Evolutionary conservation across 2,329 filamentous ascomycete species (phyloP).

Genomic region (Ambrosiella xylebori): DNA sequence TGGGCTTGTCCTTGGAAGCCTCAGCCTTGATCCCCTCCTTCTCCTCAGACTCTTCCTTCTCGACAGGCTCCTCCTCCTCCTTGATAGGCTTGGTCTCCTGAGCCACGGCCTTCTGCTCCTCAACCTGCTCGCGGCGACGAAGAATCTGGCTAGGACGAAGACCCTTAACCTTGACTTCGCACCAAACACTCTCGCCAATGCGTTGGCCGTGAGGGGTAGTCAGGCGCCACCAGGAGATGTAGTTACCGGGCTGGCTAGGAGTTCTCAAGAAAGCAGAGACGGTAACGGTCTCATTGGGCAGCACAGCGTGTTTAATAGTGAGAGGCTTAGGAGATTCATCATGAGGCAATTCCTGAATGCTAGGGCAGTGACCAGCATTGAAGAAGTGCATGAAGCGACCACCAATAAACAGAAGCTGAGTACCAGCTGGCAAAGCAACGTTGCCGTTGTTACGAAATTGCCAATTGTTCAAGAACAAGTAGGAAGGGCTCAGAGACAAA

Average conservation of each 20-base stretch:
- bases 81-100: constrained; percentile 15
- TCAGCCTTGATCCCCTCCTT: constrained; percentile 25
- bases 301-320: constrained; percentile 48
- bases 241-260: constrained; percentile 47
- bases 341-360: constrained; percentile 23
- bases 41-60: neutral
- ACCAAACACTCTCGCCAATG: constrained; percentile 92
- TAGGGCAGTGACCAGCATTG: neutral
- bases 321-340: constrained; percentile 23
- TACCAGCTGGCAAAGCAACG: constrained; percentile 69
- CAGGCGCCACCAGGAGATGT: constrained; percentile 84
- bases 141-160: constrained; percentile 16
- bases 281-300: constrained; percentile 54
- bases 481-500: constrained; percentile 38
- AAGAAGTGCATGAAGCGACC: constrained; percentile 85
- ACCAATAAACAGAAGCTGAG: constrained; percentile 77
- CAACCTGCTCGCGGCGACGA: neutral
- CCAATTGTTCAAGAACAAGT: constrained; percentile 80
- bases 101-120: constrained; percentile 17
- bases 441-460: constrained; percentile 71
- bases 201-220: constrained; percentile 63
- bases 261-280: constrained; percentile 80
- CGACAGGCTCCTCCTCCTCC: constrained; percentile 19
- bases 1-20: constrained; percentile 19
- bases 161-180: constrained; percentile 58